Evolutionary conservation across 495 filamentous ascomycete genomes (phyloP).

Genomic region (Hamigera avellanea): DNA sequence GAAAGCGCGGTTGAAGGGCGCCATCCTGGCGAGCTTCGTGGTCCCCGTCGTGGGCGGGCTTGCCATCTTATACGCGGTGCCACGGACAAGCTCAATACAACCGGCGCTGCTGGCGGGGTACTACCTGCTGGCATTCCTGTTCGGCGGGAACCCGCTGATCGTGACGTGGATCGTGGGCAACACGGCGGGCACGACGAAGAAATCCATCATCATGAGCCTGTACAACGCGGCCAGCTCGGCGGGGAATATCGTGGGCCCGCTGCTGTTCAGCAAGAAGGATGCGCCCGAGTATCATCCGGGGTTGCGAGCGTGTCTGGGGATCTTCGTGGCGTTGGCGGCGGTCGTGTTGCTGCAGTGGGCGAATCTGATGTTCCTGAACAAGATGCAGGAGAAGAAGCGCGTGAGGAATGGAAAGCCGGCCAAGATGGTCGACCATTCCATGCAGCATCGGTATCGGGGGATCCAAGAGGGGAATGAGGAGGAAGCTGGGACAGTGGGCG

Average conservation of each 20-base stretch:
- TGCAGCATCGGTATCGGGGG: conserved; percentile 30
- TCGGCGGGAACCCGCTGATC: conserved; percentile 38
- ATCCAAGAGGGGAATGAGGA: conserved; percentile 11
- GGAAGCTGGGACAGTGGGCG: conserved; percentile 17
- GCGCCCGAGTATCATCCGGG: conserved; percentile 43
- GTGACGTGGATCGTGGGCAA: conserved; percentile 41
- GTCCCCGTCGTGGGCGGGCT: conserved; percentile 47
- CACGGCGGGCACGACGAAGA: conserved; percentile 39
- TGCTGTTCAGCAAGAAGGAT: conserved; percentile 31
- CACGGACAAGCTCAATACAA: conserved; percentile 25
- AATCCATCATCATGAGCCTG: conserved; percentile 40
- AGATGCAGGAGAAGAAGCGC: conserved; percentile 36
- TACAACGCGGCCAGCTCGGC: conserved; percentile 32
- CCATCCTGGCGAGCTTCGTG: conserved; percentile 34
- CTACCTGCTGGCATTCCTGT: conserved; percentile 51
- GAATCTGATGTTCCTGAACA: conserved; percentile 42
- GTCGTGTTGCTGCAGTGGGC: conserved; percentile 38
- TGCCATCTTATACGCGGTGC: conserved; percentile 41
- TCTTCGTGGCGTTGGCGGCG: conserved; percentile 40
- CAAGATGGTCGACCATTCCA: conserved; percentile 42
- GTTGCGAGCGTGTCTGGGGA: conserved; percentile 40
- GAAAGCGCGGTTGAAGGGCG: conserved; percentile 38
- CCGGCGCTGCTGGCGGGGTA: conserved; percentile 42
- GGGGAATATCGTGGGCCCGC: conserved; percentile 37
- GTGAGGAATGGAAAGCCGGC: conserved; percentile 46